Conservation (phyloP, 129 eudicot species). For the Chrysanthemum seticuspe region DNA sequence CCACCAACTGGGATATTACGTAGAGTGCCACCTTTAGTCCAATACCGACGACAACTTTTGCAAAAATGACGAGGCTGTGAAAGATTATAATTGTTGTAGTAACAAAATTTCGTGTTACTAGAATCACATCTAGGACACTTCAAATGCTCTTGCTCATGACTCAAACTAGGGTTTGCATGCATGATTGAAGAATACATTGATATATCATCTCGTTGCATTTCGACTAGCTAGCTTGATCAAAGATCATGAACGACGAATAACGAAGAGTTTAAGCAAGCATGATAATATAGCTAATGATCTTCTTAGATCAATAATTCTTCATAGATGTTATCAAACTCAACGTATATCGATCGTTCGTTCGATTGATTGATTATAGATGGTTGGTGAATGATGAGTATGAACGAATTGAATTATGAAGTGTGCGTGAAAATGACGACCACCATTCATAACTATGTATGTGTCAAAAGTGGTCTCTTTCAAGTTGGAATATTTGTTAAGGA, state of each 20-base stretch:
- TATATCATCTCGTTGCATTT: conserved; percentile 21
- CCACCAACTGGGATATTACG: conserved; percentile 79
- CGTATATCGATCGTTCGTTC: neutral
- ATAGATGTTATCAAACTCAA: too few relatives aligned
- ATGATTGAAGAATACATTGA: conserved; percentile 4
- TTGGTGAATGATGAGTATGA: neutral
- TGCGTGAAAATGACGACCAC: conserved; percentile 49
- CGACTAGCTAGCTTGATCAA: conserved; percentile 21
- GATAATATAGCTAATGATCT: too few relatives aligned
- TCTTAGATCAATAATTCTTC: too few relatives aligned
- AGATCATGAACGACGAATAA: neutral
- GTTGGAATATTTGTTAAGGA: conserved; percentile 20
- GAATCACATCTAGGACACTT: conserved; percentile 80
- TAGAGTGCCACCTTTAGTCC: conserved; percentile 89
- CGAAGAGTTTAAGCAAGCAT: neutral
- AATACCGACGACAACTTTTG: conserved; percentile 63
- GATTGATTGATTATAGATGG: neutral
- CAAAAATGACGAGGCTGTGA: conserved; percentile 87
- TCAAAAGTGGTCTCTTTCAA: conserved; percentile 21
- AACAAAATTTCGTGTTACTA: conserved; percentile 74
- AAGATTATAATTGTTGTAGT: conserved; percentile 87
- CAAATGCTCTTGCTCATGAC: conserved; percentile 57
- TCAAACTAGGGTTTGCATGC: conserved; percentile 36
- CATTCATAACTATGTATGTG: conserved; percentile 3
- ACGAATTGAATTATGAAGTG: neutral